Base-by-base conservation (phyloP, 352 stramenopile genomes). In the Phytophthora citricola region DNA sequence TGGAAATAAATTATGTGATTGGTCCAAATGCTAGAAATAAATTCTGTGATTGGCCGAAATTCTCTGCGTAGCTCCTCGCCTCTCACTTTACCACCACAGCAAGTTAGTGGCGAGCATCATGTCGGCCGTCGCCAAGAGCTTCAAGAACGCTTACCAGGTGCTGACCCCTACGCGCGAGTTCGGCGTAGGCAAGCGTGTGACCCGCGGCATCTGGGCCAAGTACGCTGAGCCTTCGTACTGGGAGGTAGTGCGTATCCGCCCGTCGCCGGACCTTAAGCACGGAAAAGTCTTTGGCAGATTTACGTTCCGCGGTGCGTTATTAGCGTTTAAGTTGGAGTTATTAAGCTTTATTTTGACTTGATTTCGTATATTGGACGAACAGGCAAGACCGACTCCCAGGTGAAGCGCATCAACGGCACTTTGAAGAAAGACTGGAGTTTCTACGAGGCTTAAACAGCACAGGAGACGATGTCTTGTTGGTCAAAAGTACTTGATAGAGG, bases 271-370 rank as follows among this genome's bases (percentile, higher is more conserved):
- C 69, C 82, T 95, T 58, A 92, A 91, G 76, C 87, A 95, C 74
- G 87, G 87, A 78, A 95, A 95, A 76, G 83, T 87, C 32, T 95
- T 83, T 69, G 87, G 87, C 69, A 68, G 71, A 58, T 85, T 93
- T 65, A 93, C 85, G 9, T 95, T 93, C 70, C 87, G 87, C 38
- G 87, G 85, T 92, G 66, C 64, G 81, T 86, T 27, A 8, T 11
- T 10, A 61, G 3, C 20, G 17, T 53, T 10, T 50, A 24, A 24
- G 34, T n/a, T 3, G 45, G 1, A 14, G 5, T 32, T 61, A 32
- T 38, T 59, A 0, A 41, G 5, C 4, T 11, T 36, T 14, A 29
- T 34, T 17, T 26, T 60, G 11, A 65, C 14, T 64, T 2, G 48
- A 32, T 43, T 29, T 57, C 27, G 31, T 70, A 36, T 64, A 58